Conservation (phyloP, 73 alveolate species). For the Tetrahymena thermophila region DNA sequence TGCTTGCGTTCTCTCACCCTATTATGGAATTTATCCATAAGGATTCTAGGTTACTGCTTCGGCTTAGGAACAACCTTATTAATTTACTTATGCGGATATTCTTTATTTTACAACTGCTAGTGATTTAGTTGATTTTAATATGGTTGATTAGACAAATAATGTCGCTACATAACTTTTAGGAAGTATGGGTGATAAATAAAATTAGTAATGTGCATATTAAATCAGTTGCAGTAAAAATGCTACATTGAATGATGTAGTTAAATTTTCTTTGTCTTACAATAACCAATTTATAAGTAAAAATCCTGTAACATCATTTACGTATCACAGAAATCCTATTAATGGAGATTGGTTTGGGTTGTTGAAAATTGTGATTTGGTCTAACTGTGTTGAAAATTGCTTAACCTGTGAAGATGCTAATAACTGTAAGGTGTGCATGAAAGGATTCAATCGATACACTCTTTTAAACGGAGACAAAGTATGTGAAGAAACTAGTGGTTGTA, state of each 20-base stretch:
- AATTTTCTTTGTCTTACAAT: not conserved
- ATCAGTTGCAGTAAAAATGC: not conserved
- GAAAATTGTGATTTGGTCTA: not conserved
- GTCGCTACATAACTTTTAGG: not conserved
- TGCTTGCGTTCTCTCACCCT: not conserved
- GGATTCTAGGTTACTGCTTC: not conserved
- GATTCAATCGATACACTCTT: not conserved
- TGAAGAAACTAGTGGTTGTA: not conserved
- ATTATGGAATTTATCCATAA: not conserved
- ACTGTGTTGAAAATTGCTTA: not conserved
- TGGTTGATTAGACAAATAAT: not conserved
- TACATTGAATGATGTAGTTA: not conserved
- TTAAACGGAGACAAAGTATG: not conserved
- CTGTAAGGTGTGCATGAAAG: not conserved
- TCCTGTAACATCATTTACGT: not conserved
- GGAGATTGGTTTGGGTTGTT: not conserved
- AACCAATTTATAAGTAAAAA: not conserved
- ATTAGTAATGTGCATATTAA: not conserved
- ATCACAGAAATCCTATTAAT: not conserved
- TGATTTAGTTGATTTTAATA: not conserved
- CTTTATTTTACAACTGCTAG: not conserved
- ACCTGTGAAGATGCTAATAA: not conserved
- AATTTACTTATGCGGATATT: not conserved
- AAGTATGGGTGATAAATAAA: not conserved
- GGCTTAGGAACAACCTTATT: not conserved